Evolutionary conservation across 2,329 filamentous ascomycete genomes (phyloP), one percentile per base, ranked within the genome.

Genomic region (Ustulina deusta): DNA sequence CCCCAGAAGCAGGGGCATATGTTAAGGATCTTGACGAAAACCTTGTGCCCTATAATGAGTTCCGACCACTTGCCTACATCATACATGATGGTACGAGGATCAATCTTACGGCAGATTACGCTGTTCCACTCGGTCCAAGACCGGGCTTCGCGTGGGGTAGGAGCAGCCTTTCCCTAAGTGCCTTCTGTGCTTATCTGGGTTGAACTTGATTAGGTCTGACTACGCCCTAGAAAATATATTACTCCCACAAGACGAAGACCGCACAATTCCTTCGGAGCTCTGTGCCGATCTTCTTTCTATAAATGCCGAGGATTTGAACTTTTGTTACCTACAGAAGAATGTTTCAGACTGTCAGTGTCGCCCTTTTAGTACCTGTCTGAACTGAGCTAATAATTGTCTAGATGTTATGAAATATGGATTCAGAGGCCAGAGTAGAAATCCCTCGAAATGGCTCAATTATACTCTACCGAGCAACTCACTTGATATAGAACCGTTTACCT

Each of bases 31-130:
- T 49, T 1, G 54, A 71, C 17, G 60, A 58, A 4, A 73, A 61
- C 25, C 61, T 74, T 25, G 61, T 76, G 5, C 64, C 63, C 13
- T 71, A 69, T 46, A 54, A 34, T 0, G 64, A 72, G 0, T 73
- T 76, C 20, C 15, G 59, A 2, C 11, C 59, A 1, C 56, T 74
- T 22, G 65, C 63, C 15, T 76, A 74, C 25, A 44, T 75, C 10
- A 70, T 77, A 6, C 69, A 75, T 29, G 74, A 77, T 22, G 74
- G 71, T 2, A 49, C 46, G 32, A 69, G 75, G 17, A 63, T 76
- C 3, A 69, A 69, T 11, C 52, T 73, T 6, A 67, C 63, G 0
- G 57, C 34, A 0, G 59, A 74, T n/a, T 66, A 69, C 44, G 32
- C 44, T 1, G 63, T 75, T 32, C 2, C 2, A 63, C 29, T 3